phyloP scores from a whole-genome alignment of 768 basidiomycete species.

The Grammothele lineata region DNA sequence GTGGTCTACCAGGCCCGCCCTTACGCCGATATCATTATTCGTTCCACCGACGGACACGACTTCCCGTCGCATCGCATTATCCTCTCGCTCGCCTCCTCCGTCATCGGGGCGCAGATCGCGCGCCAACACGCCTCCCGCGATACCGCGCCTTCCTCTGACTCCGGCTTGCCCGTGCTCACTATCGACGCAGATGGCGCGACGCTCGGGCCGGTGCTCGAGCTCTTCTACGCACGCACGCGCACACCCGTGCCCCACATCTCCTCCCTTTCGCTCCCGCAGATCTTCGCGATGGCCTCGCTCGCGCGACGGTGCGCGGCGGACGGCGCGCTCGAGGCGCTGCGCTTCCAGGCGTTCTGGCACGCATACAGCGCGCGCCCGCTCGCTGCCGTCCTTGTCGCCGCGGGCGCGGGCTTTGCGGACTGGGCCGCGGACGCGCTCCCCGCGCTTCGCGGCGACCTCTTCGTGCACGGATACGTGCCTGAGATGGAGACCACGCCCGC shows the following conservation, averaged over 20 bases:
- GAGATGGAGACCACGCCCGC: slow-evolving; percentile 8
- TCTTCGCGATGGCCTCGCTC: too few relatives aligned
- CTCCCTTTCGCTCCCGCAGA: too few relatives aligned
- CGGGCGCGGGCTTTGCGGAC: background rate
- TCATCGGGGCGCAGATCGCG: slow-evolving; percentile 14
- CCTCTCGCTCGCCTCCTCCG: slow-evolving; percentile 25
- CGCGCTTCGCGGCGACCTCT: background rate
- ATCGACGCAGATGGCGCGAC: too few relatives aligned
- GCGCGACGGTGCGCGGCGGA: too few relatives aligned
- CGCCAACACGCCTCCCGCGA: background rate
- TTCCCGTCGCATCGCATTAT: slow-evolving; percentile 22
- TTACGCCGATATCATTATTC: slow-evolving; percentile 22
- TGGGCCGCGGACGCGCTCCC: background rate
- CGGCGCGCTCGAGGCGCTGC: too few relatives aligned
- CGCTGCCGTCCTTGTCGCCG: background rate
- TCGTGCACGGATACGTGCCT: slow-evolving; percentile 1
- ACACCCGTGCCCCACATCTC: too few relatives aligned
- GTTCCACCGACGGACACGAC: slow-evolving; percentile 22
- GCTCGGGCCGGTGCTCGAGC: too few relatives aligned
- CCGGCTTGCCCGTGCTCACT: background rate
- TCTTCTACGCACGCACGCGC: too few relatives aligned
- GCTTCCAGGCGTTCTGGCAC: too few relatives aligned
- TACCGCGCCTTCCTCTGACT: background rate
- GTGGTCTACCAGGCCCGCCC: background rate
- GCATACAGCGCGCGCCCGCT: background rate